phyloP scores from a whole-genome alignment of 1,284 basidiomycete genomes.

The Leucoagaricus sp. region DNA sequence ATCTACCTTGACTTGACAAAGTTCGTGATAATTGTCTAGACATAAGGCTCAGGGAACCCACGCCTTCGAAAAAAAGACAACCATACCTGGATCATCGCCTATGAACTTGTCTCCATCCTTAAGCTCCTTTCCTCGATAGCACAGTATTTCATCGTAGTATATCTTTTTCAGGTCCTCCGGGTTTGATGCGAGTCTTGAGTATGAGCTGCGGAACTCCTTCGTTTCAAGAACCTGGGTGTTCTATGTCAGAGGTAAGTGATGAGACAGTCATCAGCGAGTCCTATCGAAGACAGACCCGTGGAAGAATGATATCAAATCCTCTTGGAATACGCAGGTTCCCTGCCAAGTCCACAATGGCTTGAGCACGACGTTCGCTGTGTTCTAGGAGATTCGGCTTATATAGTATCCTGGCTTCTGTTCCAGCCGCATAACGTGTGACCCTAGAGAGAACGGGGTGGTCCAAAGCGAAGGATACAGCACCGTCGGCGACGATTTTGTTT shows the following conservation, averaged over 20 bases:
- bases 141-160: not conserved
- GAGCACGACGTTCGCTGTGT: slow-evolving; percentile 24
- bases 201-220: slow-evolving; percentile 30
- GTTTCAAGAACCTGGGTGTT: slow-evolving; percentile 38
- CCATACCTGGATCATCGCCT: slow-evolving; percentile 14
- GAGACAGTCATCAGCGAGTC: not conserved
- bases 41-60: not conserved
- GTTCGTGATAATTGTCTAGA: slow-evolving; percentile 19
- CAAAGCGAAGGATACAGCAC: slow-evolving; percentile 45
- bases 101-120: slow-evolving; percentile 13
- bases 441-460: slow-evolving; percentile 44
- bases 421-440: slow-evolving; percentile 40
- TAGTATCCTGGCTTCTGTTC: slow-evolving; percentile 28
- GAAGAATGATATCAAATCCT: slow-evolving; percentile 34
- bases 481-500: slow-evolving; percentile 51
- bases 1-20: slow-evolving; percentile 48
- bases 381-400: slow-evolving; percentile 31
- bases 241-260: slow-evolving; percentile 21
- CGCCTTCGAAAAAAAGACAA: not conserved
- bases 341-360: slow-evolving; percentile 23
- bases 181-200: not conserved
- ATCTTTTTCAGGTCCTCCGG: not conserved
- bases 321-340: slow-evolving; percentile 26
- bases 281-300: slow-evolving; percentile 23
- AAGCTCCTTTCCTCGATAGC: slow-evolving; percentile 12